phyloP scores from a whole-genome alignment of 2,329 filamentous ascomycete genomes.

The Pyricularia sp. region DNA sequence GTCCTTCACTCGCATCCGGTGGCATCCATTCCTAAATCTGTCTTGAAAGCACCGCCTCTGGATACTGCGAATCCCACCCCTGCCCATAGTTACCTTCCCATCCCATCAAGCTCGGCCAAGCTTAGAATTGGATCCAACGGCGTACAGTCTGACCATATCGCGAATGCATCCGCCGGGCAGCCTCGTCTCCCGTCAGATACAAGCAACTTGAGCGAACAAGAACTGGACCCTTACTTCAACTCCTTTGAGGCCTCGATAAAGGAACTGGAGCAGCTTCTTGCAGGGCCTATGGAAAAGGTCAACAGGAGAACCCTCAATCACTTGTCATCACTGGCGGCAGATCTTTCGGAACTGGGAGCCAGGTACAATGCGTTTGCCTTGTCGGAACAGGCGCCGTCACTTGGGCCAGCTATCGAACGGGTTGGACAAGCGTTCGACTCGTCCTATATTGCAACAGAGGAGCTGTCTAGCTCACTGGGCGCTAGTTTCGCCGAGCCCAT shows the following conservation, averaged over 20 bases:
- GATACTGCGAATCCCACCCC: constrained; percentile 86
- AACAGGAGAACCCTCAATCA: constrained; percentile 85
- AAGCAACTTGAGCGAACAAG: constrained; percentile 70
- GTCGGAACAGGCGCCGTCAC: constrained; percentile 79
- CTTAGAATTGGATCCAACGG: constrained; percentile 51
- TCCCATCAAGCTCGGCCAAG: constrained; percentile 79
- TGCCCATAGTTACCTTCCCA: constrained; percentile 78
- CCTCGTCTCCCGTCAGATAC: constrained; percentile 75
- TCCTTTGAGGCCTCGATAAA: constrained; percentile 88
- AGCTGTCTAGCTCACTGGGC: constrained; percentile 78
- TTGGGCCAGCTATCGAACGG: constrained; percentile 88
- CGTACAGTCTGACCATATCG: constrained; percentile 19
- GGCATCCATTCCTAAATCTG: constrained; percentile 84
- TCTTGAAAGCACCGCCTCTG: constrained; percentile 89
- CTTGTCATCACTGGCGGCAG: constrained; percentile 71
- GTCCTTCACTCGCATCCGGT: constrained; percentile 90
- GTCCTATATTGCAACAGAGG: constrained; percentile 91
- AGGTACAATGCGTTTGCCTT: constrained; percentile 94
- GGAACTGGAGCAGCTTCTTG: constrained; percentile 79
- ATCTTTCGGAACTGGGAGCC: constrained; percentile 89
- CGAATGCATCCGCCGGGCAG: constrained; percentile 32
- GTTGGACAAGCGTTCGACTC: constrained; percentile 91
- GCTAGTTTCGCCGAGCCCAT: constrained; percentile 95
- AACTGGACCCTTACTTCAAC: constrained; percentile 92
- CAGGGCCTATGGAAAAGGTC: constrained; percentile 93